Percentiles rank a stretch among this genome's conserved stretches.
phyloP scores from a whole-genome alignment of 1,139 yeast species.

The Ogataea hybrid region DNA sequence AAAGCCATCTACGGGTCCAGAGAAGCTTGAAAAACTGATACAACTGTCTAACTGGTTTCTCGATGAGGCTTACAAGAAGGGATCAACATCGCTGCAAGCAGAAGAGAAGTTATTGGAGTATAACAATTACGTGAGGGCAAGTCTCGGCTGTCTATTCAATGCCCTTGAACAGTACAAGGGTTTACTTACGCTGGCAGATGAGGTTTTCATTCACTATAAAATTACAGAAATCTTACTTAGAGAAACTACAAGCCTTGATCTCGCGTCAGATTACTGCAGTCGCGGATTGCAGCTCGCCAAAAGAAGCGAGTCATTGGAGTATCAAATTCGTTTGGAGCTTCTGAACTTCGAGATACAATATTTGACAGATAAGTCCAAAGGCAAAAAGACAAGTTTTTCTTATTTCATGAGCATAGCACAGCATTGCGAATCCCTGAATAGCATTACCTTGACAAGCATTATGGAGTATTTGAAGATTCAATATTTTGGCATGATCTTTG shows the following conservation, averaged over 20 bases:
- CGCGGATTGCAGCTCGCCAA: constrained; percentile 39
- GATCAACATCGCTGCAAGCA: constrained; percentile 8
- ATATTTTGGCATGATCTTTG: constrained; percentile 31
- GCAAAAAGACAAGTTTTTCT: constrained; percentile 31
- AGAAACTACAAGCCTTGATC: constrained; percentile 41
- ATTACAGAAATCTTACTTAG: constrained; percentile 38
- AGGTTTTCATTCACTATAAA: constrained; percentile 36
- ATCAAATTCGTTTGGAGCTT: constrained; percentile 35
- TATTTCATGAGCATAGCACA: constrained; percentile 34
- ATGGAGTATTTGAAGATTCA: constrained; percentile 35
- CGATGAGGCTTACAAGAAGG: constrained; percentile 18
- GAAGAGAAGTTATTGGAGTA: constrained; percentile 29
- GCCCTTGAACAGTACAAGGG: constrained; percentile 33
- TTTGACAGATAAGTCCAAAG: constrained; percentile 21
- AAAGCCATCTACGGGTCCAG: neutral
- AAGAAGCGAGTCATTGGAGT: constrained; percentile 24
- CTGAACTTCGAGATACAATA: constrained; percentile 38
- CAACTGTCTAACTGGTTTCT: constrained; percentile 19
- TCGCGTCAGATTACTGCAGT: constrained; percentile 42
- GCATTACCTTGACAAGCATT: constrained; percentile 25
- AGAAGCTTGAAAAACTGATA: constrained; percentile 4
- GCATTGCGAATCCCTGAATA: constrained; percentile 24
- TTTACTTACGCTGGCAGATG: constrained; percentile 34
- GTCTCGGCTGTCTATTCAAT: constrained; percentile 40
- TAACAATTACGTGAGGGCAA: constrained; percentile 37